phyloP scores from a whole-genome alignment of 169 alveolate species.

The Babesia bovis region DNA sequence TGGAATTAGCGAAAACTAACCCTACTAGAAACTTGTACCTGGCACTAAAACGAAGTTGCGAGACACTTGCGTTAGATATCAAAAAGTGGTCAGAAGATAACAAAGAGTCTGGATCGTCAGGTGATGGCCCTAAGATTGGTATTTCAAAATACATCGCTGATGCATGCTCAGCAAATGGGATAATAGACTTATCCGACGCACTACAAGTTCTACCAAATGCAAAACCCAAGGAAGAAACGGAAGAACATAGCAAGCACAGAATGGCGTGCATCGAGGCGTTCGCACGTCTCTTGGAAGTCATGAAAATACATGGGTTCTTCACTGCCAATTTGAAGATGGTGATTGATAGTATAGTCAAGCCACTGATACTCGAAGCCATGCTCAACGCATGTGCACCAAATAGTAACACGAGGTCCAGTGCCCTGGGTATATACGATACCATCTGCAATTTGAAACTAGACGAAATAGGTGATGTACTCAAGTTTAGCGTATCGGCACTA shows the following conservation, averaged over 20 bases:
- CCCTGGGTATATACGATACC: conserved; percentile 37
- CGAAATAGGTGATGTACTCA: conserved; percentile 38
- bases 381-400: conserved; percentile 39
- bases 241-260: conserved; percentile 51
- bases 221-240: conserved; percentile 20
- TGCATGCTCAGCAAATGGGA: conserved; percentile 24
- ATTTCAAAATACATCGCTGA: conserved; percentile 24
- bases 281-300: conserved; percentile 23
- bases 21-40: conserved; percentile 24
- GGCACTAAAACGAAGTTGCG: conserved; percentile 47
- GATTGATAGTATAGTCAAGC: conserved; percentile 19
- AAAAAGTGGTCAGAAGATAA: background rate
- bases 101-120: background rate
- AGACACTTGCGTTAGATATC: conserved; percentile 2
- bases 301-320: conserved; percentile 27
- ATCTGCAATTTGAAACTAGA: conserved; percentile 35
- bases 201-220: conserved; percentile 16
- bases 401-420: conserved; percentile 40
- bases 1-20: conserved; percentile 3
- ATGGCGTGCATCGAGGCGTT: conserved; percentile 30
- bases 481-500: conserved; percentile 41
- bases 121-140: background rate
- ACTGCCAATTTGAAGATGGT: background rate
- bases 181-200: conserved; percentile 20
- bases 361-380: conserved; percentile 56